Conservation (phyloP, 139 green algal species). For the Chlamydomonas sp. region DNA sequence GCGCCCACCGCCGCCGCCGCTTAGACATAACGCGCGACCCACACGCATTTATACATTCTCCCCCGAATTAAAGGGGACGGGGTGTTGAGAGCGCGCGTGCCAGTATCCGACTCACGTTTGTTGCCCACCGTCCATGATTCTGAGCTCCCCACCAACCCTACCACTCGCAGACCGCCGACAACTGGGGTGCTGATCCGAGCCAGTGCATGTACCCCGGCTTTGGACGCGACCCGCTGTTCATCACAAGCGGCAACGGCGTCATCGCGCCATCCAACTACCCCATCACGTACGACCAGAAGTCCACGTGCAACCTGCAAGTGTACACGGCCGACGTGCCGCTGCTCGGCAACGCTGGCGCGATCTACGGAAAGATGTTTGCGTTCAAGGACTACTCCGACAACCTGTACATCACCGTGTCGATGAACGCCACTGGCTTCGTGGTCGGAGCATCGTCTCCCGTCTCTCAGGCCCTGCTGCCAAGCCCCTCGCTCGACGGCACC, state of each 20-base stretch:
- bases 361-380: slow-evolving; percentile 14
- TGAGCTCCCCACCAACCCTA: too few relatives aligned
- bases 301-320: neutral
- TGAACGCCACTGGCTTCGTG: slow-evolving; percentile 17
- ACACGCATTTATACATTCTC: neutral
- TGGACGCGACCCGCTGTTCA: neutral
- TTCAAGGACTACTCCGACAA: slow-evolving; percentile 21
- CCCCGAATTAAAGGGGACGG: neutral
- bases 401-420: slow-evolving; percentile 17
- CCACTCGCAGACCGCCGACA: slow-evolving; percentile 8
- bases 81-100: neutral
- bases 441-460: neutral
- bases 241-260: neutral
- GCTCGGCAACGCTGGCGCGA: neutral
- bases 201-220: slow-evolving; percentile 8
- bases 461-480: neutral
- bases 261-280: slow-evolving; percentile 5
- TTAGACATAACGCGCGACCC: neutral
- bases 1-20: too few relatives aligned
- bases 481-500: neutral
- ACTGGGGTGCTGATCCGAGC: neutral
- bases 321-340: neutral
- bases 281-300: slow-evolving; percentile 12
- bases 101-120: neutral
- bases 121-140: neutral